Evolutionary conservation across 1,284 basidiomycete species (phyloP).

Genomic region (Sphagnurus paluster): DNA sequence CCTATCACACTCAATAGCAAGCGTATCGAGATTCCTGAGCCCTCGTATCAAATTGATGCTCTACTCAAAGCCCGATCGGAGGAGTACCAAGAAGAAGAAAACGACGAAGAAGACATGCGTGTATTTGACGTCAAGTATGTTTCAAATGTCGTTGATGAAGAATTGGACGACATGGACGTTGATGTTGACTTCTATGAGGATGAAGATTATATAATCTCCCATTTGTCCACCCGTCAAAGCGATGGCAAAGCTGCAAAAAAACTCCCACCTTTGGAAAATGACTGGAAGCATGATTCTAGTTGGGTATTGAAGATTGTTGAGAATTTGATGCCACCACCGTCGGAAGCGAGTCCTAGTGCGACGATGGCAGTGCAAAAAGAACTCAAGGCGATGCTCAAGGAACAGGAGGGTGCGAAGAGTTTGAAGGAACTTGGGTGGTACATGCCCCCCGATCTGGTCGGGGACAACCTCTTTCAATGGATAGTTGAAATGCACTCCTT

Average conservation of each 20-base stretch:
- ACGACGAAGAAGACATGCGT: slow-evolving; percentile 49
- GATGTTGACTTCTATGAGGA: slow-evolving; percentile 6
- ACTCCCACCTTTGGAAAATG: slow-evolving; percentile 27
- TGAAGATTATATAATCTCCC: slow-evolving; percentile 22
- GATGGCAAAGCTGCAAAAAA: slow-evolving; percentile 5
- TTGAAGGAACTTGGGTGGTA: slow-evolving; percentile 62
- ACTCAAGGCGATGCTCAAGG: slow-evolving; percentile 52
- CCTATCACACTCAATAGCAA: slow-evolving; percentile 30
- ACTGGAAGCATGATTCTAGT: slow-evolving; percentile 54
- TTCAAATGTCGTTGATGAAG: slow-evolving; percentile 19
- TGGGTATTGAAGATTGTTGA: slow-evolving; percentile 46
- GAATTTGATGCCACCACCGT: slow-evolving; percentile 53
- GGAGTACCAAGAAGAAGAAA: slow-evolving; percentile 42
- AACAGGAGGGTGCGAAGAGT: slow-evolving; percentile 49
- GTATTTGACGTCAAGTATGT: slow-evolving; percentile 37
- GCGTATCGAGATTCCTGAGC: slow-evolving; percentile 52
- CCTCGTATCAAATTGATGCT: slow-evolving; percentile 47
- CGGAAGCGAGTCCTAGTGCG: slow-evolving; percentile 47
- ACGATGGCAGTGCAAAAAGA: slow-evolving; percentile 57
- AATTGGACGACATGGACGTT: slow-evolving; percentile 28
- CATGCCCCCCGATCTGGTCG: slow-evolving; percentile 55
- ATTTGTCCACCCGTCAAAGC: slow-evolving; percentile 9
- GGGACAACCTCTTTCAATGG: slow-evolving; percentile 68
- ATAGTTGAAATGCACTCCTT: slow-evolving; percentile 68
- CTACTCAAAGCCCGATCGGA: slow-evolving; percentile 40